Conservation (phyloP, 129 eudicot genomes). For the Daucus carota region DNA sequence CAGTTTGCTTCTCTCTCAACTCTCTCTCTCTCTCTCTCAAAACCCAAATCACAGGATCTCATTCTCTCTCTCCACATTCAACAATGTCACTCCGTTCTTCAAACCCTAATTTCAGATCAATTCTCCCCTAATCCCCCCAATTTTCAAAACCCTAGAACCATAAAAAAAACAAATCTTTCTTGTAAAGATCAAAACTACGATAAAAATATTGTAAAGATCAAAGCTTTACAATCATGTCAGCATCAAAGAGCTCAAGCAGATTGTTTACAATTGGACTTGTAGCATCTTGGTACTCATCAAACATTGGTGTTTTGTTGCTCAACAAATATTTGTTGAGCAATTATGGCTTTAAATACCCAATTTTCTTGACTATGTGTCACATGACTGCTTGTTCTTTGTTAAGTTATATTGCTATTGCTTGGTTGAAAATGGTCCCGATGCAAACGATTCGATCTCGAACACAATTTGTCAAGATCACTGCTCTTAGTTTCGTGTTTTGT, state of each 20-base stretch:
- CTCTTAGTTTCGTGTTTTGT: slow-evolving; percentile 55
- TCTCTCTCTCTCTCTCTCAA: neutral
- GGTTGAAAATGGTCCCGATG: slow-evolving; percentile 86
- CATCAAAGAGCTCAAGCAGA: slow-evolving; percentile 39
- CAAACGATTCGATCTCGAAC: slow-evolving; percentile 58
- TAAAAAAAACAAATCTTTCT: neutral
- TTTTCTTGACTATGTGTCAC: slow-evolving; percentile 82
- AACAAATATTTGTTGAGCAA: slow-evolving; percentile 70
- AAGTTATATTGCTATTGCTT: slow-evolving; percentile 71
- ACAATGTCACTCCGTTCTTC: slow-evolving; percentile 7
- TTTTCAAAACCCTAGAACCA: slow-evolving; percentile 6
- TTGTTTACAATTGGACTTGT: slow-evolving; percentile 63
- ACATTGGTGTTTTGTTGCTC: slow-evolving; percentile 70
- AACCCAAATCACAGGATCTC: slow-evolving; percentile 5
- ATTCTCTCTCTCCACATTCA: neutral
- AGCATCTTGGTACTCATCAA: slow-evolving; percentile 77
- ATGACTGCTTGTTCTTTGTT: slow-evolving; percentile 82
- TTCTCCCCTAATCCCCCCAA: neutral
- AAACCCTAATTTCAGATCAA: neutral
- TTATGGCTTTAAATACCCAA: slow-evolving; percentile 78
- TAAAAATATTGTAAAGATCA: neutral
- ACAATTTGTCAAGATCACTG: slow-evolving; percentile 63
- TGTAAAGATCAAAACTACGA: neutral
- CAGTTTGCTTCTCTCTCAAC: neutral
- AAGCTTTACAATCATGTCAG: slow-evolving; percentile 24